Conservation (phyloP, 306 rosid genomes). For the Citrullus colocynthis region DNA sequence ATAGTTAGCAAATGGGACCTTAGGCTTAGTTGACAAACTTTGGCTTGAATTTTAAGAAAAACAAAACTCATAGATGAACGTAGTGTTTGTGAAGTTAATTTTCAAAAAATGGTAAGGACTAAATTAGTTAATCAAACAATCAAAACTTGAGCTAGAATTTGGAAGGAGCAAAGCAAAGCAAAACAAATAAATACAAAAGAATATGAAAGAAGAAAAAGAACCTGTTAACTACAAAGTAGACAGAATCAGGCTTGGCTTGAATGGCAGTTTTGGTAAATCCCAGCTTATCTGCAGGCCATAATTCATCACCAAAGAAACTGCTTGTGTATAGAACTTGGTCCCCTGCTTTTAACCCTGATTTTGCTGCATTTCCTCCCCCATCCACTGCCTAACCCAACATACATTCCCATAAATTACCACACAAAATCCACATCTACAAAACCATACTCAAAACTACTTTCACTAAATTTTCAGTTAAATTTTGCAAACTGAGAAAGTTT, state of each 20-base stretch:
- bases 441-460: too few species aligned
- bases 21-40: too few species aligned
- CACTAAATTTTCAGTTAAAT: too few species aligned
- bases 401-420: conserved; percentile 11
- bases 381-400: conserved; percentile 54
- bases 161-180: too few species aligned
- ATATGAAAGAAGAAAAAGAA: conserved; percentile 4
- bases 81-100: too few species aligned
- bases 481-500: too few species aligned
- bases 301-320: conserved; percentile 97
- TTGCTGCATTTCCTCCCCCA: conserved; percentile 95
- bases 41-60: too few species aligned
- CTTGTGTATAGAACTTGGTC: conserved; percentile 93
- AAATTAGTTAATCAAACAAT: too few species aligned
- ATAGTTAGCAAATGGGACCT: too few species aligned
- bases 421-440: not conserved
- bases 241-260: conserved; percentile 88
- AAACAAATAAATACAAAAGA: not conserved
- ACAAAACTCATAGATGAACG: too few species aligned
- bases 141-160: too few species aligned
- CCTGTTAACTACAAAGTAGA: conserved; percentile 98
- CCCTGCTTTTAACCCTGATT: conserved; percentile 76
- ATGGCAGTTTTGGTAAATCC: conserved; percentile 96
- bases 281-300: conserved; percentile 98
- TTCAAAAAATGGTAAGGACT: too few species aligned